phyloP scores from a whole-genome alignment of 2,329 filamentous ascomycete genomes.

The Fusarium burgessii region DNA sequence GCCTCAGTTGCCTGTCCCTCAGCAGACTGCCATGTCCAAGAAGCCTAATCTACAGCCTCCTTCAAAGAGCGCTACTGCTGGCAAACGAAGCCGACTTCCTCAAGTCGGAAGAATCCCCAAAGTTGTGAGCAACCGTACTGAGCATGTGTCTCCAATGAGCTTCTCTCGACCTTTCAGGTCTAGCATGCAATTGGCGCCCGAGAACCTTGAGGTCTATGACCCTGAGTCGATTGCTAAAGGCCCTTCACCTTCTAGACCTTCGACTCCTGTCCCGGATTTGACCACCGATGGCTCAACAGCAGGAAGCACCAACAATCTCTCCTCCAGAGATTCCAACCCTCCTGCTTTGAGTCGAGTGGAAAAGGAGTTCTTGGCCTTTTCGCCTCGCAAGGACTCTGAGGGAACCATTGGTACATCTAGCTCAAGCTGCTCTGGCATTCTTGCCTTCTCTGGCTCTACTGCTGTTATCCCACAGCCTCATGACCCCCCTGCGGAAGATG shows the following conservation, averaged over 20 bases:
- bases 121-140: constrained; percentile 77
- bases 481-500: constrained; percentile 79
- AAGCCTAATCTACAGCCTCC: constrained; percentile 8
- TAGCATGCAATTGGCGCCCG: constrained; percentile 57
- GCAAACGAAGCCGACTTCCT: constrained; percentile 70
- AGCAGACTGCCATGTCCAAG: constrained; percentile 8
- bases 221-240: constrained; percentile 61
- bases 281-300: constrained; percentile 52
- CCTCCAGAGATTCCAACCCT: constrained; percentile 48
- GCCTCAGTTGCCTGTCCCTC: constrained; percentile 15
- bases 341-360: constrained; percentile 46
- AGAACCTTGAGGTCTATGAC: constrained; percentile 47
- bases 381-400: constrained; percentile 78
- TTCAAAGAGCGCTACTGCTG: constrained; percentile 13
- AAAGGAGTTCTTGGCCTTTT: constrained; percentile 79
- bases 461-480: constrained; percentile 73
- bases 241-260: constrained; percentile 57
- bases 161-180: constrained; percentile 85
- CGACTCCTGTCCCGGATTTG: constrained; percentile 54
- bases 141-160: constrained; percentile 78
- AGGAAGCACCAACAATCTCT: constrained; percentile 50
- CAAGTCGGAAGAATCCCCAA: constrained; percentile 89
- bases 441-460: constrained; percentile 71
- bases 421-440: constrained; percentile 75
- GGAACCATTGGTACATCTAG: constrained; percentile 58